Evolutionary conservation across 352 stramenopile species (phyloP).

Genomic region (Phytophthora palmivora): DNA sequence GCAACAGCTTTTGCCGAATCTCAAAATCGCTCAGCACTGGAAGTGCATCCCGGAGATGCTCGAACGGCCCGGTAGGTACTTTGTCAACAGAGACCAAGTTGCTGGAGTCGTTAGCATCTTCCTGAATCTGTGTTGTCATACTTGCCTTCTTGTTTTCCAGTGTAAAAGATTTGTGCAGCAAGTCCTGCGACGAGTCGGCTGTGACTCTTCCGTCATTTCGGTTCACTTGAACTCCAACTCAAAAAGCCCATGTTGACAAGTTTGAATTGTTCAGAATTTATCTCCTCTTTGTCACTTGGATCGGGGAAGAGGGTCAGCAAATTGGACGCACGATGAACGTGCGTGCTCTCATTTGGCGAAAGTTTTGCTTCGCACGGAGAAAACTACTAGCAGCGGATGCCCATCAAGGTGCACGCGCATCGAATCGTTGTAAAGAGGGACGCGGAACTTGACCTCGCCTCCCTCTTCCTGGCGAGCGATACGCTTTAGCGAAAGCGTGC

Average conservation of each 20-base stretch:
- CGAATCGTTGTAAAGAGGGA: slow-evolving; percentile 83
- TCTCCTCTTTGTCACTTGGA: slow-evolving; percentile 33
- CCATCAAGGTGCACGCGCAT: slow-evolving; percentile 80
- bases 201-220: slow-evolving; percentile 24
- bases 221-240: not conserved
- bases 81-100: not conserved
- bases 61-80: slow-evolving; percentile 34
- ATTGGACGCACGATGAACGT: slow-evolving; percentile 31
- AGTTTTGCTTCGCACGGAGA: slow-evolving; percentile 84
- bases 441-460: slow-evolving; percentile 75
- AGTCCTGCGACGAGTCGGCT: slow-evolving; percentile 4
- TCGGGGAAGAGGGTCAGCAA: slow-evolving; percentile 19
- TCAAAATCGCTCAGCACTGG: slow-evolving; percentile 53
- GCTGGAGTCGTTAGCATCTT: not conserved
- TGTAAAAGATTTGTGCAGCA: slow-evolving; percentile 32
- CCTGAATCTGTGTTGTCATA: not conserved
- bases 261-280: slow-evolving; percentile 27
- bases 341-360: slow-evolving; percentile 72
- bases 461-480: slow-evolving; percentile 74
- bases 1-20: slow-evolving; percentile 76
- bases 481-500: slow-evolving; percentile 82
- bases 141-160: not conserved
- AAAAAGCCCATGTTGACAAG: slow-evolving; percentile 4
- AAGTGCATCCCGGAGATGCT: slow-evolving; percentile 56
- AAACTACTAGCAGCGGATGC: slow-evolving; percentile 74